A percentile compares a stretch with the other conserved stretches of the same genome.
phyloP scores from a whole-genome alignment of 139 green algal genomes.

The Volvox africanus region DNA sequence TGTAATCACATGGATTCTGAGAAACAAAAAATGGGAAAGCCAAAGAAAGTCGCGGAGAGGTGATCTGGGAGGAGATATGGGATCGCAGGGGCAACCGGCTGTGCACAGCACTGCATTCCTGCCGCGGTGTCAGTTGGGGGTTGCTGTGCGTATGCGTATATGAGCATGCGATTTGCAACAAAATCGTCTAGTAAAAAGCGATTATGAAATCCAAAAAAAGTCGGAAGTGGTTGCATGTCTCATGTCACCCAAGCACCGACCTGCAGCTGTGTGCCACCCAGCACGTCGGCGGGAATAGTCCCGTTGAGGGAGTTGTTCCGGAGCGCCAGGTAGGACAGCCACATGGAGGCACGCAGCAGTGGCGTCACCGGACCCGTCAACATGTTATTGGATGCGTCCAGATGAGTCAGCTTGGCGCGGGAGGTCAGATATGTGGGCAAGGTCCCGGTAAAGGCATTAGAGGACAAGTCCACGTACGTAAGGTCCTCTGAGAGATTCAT shows the following conservation, averaged over 20 bases:
- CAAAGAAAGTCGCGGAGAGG: too few relatives aligned
- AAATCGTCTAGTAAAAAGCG: too few relatives aligned
- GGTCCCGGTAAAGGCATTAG: background rate
- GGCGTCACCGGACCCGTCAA: slow-evolving; percentile 28
- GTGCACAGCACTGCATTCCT: too few relatives aligned
- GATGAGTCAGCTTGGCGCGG: background rate
- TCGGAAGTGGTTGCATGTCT: too few relatives aligned
- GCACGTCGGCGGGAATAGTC: background rate
- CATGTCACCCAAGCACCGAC: background rate
- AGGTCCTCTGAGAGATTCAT: background rate
- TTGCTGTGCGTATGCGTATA: too few relatives aligned
- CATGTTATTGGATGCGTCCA: slow-evolving; percentile 25
- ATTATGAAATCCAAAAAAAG: too few relatives aligned
- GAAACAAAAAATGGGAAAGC: too few relatives aligned
- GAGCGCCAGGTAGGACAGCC: background rate
- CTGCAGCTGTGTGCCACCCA: background rate
- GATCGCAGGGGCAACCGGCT: too few relatives aligned
- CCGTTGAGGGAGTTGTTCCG: slow-evolving; percentile 7
- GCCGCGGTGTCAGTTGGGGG: too few relatives aligned
- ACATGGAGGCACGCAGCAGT: slow-evolving; percentile 7
- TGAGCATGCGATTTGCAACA: too few relatives aligned
- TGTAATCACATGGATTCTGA: background rate
- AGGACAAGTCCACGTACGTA: background rate
- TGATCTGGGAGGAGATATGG: too few relatives aligned
- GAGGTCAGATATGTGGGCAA: slow-evolving; percentile 10